Percentiles rank a stretch among this genome's conserved stretches.
Conservation (phyloP, 352 stramenopile genomes). For the Pythium sp. region DNA sequence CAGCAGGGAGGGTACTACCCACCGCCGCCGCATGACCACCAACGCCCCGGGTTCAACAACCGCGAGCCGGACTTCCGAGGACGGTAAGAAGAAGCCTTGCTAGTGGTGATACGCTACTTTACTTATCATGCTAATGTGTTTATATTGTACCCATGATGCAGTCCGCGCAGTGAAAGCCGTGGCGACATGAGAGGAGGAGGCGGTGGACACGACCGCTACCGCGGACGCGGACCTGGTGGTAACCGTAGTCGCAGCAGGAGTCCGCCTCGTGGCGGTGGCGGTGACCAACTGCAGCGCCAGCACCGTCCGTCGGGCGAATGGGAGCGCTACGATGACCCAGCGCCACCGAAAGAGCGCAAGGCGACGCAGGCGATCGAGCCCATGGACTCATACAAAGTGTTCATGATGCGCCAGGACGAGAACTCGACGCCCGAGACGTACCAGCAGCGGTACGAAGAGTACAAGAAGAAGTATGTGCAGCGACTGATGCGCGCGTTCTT, state of each 20-base stretch:
- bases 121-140: neutral
- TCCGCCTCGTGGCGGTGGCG: slow-evolving; percentile 20
- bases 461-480: slow-evolving; percentile 87
- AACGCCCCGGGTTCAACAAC: slow-evolving; percentile 14
- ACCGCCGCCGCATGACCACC: slow-evolving; percentile 25
- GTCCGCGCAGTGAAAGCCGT: slow-evolving; percentile 25
- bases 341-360: slow-evolving; percentile 26
- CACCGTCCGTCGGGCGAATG: slow-evolving; percentile 18
- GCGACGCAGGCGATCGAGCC: slow-evolving; percentile 53
- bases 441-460: slow-evolving; percentile 85
- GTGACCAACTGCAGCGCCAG: neutral
- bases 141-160: slow-evolving; percentile 1
- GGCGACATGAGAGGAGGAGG: slow-evolving; percentile 12
- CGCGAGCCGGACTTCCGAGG: slow-evolving; percentile 25
- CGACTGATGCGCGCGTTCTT: slow-evolving; percentile 81
- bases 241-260: slow-evolving; percentile 36
- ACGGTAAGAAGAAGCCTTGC: slow-evolving; percentile 9
- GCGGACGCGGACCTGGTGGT: slow-evolving; percentile 19
- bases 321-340: slow-evolving; percentile 19
- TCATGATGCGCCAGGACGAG: slow-evolving; percentile 87
- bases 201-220: slow-evolving; percentile 23
- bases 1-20: slow-evolving; percentile 21
- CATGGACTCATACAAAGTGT: slow-evolving; percentile 84
- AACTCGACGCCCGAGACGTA: slow-evolving; percentile 78
- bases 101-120: neutral